These are phyloP conservation scores for Gaeumannomyces sp. DNA, from an alignment of 2,329 filamentous ascomycete species.

Conservation along the genomic window DNA sequence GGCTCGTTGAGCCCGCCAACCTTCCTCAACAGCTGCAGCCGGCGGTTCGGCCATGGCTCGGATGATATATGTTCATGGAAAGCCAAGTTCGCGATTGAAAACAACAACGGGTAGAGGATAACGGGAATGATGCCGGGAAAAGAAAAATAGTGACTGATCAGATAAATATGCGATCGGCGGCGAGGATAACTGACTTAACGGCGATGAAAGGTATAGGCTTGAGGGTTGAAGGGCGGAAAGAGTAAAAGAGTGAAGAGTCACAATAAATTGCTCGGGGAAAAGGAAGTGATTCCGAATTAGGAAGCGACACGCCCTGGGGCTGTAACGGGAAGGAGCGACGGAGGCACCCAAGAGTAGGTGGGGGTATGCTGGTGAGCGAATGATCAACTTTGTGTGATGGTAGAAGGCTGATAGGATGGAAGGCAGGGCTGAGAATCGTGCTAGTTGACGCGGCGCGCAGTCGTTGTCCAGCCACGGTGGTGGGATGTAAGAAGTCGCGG, in stretches of 20 bases:
- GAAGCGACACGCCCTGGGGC: not conserved
- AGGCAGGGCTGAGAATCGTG: not conserved
- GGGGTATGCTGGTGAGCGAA: not conserved
- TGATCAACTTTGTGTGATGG: not conserved
- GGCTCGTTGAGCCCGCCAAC: too few relatives aligned
- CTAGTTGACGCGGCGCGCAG: not conserved
- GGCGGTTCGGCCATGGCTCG: not conserved
- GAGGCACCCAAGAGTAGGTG: not conserved
- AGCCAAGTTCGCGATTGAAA: not conserved
- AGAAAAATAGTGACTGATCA: not conserved
- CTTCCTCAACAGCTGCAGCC: not conserved
- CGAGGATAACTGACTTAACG: not conserved
- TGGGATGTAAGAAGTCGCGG: too few relatives aligned
- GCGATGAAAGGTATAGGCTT: too few relatives aligned
- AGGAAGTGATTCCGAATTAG: not conserved
- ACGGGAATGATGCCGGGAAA: not conserved
- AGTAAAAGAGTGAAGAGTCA: not conserved
- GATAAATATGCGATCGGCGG: not conserved
- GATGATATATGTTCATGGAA: too few relatives aligned
- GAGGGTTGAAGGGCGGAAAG: not conserved
- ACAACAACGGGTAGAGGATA: not conserved
- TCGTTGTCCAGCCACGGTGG: not conserved
- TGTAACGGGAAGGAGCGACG: not conserved
- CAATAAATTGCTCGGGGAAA: not conserved
- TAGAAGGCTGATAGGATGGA: not conserved